Evolutionary conservation across 768 basidiomycete genomes (phyloP).

Genomic region (Boletus rex-veris): DNA sequence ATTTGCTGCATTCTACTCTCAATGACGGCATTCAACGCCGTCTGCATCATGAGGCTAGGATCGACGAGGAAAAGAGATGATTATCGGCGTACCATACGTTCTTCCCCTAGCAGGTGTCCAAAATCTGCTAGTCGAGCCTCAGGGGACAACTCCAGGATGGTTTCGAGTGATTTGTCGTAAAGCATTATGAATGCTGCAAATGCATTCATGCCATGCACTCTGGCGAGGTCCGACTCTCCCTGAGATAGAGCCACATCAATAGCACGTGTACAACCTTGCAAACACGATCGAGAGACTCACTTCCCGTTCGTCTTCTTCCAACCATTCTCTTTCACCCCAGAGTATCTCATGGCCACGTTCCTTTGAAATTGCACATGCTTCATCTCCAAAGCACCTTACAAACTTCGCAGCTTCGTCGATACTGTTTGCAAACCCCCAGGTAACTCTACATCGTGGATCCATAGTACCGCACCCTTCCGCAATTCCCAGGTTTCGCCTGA

Average conservation of each 20-base stretch:
- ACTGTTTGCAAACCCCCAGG: constrained; percentile 60
- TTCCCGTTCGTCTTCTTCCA: constrained; percentile 54
- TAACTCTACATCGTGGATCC: constrained; percentile 39
- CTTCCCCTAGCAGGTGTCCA: constrained; percentile 44
- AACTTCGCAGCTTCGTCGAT: constrained; percentile 56
- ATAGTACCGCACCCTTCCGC: constrained; percentile 58
- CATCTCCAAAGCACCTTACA: constrained; percentile 56
- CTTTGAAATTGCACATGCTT: constrained; percentile 44
- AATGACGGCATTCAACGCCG: constrained; percentile 36
- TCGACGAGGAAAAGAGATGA: constrained; percentile 1
- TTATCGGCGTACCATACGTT: constrained; percentile 47
- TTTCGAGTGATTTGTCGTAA: constrained; percentile 48
- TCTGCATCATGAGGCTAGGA: constrained; percentile 23
- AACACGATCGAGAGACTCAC: constrained; percentile 30
- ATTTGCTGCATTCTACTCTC: constrained; percentile 34
- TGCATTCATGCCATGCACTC: constrained; percentile 60
- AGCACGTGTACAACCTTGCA: constrained; percentile 11
- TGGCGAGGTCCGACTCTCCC: constrained; percentile 60
- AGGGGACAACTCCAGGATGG: constrained; percentile 50
- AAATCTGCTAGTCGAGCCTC: constrained; percentile 47
- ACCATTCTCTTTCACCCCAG: constrained; percentile 65
- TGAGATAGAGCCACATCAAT: constrained; percentile 26
- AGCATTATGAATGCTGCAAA: constrained; percentile 68
- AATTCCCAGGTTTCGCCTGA: constrained; percentile 60
- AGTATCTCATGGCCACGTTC: constrained; percentile 37